Conservation (phyloP, 225 moss, liverwort and hornwort species). For the Sphagnum contortum region DNA sequence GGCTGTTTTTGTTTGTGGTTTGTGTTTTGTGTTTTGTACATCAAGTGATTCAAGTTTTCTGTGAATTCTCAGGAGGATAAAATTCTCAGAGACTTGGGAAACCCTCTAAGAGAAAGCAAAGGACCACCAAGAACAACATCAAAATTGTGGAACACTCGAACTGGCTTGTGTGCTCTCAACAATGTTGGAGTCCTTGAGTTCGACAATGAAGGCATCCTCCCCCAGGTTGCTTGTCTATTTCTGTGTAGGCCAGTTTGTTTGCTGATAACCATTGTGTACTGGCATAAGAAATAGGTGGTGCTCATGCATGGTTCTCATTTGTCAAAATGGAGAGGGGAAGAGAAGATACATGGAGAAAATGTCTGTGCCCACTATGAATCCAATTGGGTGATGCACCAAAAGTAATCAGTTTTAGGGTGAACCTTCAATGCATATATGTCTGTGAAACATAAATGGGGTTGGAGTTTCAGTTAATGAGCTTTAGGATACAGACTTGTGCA, state of each 20-base stretch:
- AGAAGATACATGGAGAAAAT: no score
- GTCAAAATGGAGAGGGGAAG: background rate
- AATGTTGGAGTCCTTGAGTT: slow-evolving; percentile 3
- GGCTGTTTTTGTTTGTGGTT: no score
- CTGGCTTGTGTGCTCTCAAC: slow-evolving; percentile 44
- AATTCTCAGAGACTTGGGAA: slow-evolving; percentile 26
- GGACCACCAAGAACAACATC: slow-evolving; percentile 39
- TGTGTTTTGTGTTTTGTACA: no score
- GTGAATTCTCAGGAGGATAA: slow-evolving; percentile 21
- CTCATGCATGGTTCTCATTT: background rate
- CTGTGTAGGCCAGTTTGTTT: no score
- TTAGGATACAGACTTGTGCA: no score
- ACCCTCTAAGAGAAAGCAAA: slow-evolving; percentile 19
- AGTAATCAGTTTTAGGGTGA: no score
- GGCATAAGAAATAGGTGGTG: background rate
- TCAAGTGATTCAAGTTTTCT: no score
- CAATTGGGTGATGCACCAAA: no score
- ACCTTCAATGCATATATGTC: no score
- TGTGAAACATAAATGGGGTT: no score
- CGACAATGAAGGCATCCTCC: slow-evolving; percentile 15
- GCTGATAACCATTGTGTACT: background rate
- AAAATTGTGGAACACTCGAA: slow-evolving; percentile 28
- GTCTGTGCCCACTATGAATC: no score
- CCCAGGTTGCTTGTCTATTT: slow-evolving; percentile 17
- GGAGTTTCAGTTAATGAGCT: no score